phyloP scores from a whole-genome alignment of 139 green algal genomes.

The Chlamydomonas sphaeroides region DNA sequence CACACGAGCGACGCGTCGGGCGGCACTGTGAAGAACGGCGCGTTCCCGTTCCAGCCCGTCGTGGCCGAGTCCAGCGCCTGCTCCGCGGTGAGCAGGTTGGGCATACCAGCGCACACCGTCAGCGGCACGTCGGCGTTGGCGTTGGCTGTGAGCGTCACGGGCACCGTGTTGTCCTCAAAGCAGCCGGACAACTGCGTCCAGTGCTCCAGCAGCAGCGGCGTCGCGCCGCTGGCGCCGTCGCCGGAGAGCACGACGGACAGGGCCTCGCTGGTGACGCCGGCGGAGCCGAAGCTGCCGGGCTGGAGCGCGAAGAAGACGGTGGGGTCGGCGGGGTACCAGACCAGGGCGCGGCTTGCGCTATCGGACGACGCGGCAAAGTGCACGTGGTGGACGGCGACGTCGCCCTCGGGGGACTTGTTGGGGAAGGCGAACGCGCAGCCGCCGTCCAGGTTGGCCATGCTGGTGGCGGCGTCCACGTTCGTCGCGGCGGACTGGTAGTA shows the following conservation, averaged over 20 bases:
- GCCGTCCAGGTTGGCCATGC: background rate
- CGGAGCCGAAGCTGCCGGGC: background rate
- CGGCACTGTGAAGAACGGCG: no score
- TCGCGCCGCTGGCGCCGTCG: no score
- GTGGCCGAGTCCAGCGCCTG: no score
- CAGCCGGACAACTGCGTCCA: no score
- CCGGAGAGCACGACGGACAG: conserved; percentile 5
- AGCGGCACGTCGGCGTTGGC: no score
- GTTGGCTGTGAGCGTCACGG: no score
- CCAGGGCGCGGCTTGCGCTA: background rate
- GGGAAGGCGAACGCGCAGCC: conserved; percentile 13
- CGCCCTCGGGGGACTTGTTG: background rate
- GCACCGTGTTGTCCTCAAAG: no score
- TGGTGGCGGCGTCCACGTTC: background rate
- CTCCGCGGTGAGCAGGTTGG: no score
- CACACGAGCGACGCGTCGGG: no score
- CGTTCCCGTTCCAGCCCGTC: no score
- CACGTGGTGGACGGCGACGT: background rate
- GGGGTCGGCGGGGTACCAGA: background rate
- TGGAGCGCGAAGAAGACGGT: background rate
- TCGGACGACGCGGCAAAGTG: background rate
- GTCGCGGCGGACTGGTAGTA: background rate
- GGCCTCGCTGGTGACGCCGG: background rate
- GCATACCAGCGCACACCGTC: no score
- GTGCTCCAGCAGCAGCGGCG: no score